phyloP scores from a whole-genome alignment of 2,329 filamentous ascomycete genomes.

The Colletotrichum spinosum region DNA sequence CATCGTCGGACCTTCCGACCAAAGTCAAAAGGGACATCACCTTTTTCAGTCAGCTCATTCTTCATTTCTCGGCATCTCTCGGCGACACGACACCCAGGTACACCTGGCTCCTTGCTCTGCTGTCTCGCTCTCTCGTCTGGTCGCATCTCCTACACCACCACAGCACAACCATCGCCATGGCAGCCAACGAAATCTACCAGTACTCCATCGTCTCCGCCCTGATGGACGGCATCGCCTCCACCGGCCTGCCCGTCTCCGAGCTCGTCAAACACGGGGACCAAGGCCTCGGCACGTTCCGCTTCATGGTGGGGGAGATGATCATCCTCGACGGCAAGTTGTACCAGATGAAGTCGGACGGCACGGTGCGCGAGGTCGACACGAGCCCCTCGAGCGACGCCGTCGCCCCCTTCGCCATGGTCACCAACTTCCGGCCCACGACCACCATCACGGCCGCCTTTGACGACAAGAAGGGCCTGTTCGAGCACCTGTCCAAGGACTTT shows the following conservation, averaged over 20 bases:
- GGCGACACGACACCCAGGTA: neutral
- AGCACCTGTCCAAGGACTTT: conserved; percentile 39
- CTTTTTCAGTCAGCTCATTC: neutral
- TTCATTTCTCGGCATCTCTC: neutral
- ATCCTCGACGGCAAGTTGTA: conserved; percentile 46
- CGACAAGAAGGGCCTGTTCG: conserved; percentile 44
- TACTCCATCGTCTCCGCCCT: conserved; percentile 50
- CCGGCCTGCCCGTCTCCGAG: conserved; percentile 44
- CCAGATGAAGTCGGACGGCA: conserved; percentile 50
- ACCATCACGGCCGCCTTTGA: conserved; percentile 37
- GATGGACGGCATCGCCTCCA: conserved; percentile 49
- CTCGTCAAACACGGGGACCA: conserved; percentile 48
- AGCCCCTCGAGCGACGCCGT: conserved; percentile 39
- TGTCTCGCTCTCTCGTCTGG: neutral
- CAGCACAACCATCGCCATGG: conserved; percentile 40
- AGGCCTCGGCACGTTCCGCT: conserved; percentile 49
- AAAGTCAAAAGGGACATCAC: conserved; percentile 1
- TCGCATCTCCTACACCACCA: neutral
- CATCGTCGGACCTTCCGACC: neutral
- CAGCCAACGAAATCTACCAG: conserved; percentile 48
- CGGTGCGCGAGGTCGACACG: conserved; percentile 41
- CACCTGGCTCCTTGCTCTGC: too few species aligned
- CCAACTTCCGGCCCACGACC: conserved; percentile 44
- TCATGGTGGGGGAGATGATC: conserved; percentile 51
- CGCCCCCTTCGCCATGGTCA: conserved; percentile 49